These are phyloP conservation scores for Solanum commersonii DNA, from an alignment of 257 asterid species.

Conservation along the genomic window DNA sequence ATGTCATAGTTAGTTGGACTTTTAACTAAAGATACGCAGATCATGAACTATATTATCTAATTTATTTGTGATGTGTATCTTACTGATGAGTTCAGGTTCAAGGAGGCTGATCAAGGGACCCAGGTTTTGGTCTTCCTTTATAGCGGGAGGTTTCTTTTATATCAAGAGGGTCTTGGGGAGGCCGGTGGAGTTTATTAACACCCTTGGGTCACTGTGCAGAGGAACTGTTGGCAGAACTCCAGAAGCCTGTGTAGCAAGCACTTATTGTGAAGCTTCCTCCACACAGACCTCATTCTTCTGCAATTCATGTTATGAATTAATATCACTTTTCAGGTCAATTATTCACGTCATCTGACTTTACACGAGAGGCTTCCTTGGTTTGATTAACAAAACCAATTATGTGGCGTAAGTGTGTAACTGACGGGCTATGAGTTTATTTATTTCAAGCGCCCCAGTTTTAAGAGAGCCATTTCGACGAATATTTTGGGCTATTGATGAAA, in stretches of 20 bases:
- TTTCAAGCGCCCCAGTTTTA: not conserved
- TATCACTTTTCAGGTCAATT: not conserved
- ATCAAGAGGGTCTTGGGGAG: not conserved
- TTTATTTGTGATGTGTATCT: not conserved
- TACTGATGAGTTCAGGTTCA: not conserved
- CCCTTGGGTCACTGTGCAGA: not conserved
- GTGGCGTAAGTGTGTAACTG: not conserved
- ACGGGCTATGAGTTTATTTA: not conserved
- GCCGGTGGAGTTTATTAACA: not conserved
- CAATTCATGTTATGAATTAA: not conserved
- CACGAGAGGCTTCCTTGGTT: not conserved
- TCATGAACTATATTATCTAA: not conserved
- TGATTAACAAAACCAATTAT: not conserved
- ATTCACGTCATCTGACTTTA: not conserved
- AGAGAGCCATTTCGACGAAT: not conserved
- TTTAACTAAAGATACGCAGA: not conserved
- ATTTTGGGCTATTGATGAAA: not conserved
- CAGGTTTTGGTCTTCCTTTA: not conserved
- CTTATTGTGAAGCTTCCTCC: not conserved
- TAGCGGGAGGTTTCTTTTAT: not conserved
- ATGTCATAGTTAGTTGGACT: not conserved
- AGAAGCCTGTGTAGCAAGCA: not conserved
- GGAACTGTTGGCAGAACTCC: not conserved
- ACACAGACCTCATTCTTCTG: not conserved
- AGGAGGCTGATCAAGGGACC: not conserved